Conservation (phyloP, 2,329 filamentous ascomycete species). For the Metarhizium humberi region DNA sequence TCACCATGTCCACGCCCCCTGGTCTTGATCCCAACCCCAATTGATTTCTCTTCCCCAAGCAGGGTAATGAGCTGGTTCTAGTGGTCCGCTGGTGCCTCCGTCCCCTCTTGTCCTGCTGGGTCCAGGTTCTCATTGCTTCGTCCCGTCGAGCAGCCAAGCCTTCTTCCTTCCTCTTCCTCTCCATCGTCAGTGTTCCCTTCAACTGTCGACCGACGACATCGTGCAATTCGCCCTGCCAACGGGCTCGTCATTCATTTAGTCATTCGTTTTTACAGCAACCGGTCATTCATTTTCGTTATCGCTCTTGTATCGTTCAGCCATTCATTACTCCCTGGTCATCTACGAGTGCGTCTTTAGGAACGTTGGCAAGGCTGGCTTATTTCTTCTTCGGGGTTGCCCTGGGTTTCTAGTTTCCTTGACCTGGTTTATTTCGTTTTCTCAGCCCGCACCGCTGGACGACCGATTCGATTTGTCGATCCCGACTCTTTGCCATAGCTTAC, state of each 20-base stretch:
- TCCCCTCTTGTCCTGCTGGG: background rate
- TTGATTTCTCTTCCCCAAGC: background rate
- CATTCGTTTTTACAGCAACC: slow-evolving; percentile 10
- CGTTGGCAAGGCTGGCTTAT: background rate
- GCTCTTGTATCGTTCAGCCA: background rate
- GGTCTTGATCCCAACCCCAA: background rate
- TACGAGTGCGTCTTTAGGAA: background rate
- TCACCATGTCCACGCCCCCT: background rate
- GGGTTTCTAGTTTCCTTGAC: background rate
- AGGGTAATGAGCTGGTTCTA: background rate
- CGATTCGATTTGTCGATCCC: background rate
- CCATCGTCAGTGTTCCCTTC: slow-evolving; percentile 21
- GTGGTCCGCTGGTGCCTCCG: background rate
- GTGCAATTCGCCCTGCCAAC: slow-evolving; percentile 38
- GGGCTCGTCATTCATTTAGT: slow-evolving; percentile 48
- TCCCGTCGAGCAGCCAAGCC: slow-evolving; percentile 13
- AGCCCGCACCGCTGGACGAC: background rate
- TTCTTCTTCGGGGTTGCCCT: background rate
- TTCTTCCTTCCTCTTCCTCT: slow-evolving; percentile 17
- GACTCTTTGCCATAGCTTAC: background rate
- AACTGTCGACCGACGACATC: slow-evolving; percentile 26
- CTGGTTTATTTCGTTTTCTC: background rate
- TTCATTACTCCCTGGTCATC: slow-evolving; percentile 1
- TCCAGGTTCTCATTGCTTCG: slow-evolving; percentile 11
- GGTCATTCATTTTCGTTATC: slow-evolving; percentile 30